Percentiles rank a stretch among this genome's conserved stretches.
Evolutionary conservation across 192 early-diverging fungal genomes (phyloP).

Genomic region (Entomortierella beljakovae): DNA sequence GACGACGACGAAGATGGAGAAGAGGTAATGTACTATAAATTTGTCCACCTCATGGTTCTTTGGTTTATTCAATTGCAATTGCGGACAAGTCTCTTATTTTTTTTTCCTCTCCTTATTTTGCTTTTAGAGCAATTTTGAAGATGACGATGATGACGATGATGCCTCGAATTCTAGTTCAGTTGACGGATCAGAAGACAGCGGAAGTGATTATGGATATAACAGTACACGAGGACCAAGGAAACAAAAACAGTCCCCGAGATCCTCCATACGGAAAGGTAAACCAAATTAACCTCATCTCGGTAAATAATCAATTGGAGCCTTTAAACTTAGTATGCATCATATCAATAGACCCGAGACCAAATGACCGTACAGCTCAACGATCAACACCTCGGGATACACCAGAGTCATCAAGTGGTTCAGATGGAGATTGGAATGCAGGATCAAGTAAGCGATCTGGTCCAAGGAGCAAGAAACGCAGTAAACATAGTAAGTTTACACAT

Average conservation of each 20-base stretch:
- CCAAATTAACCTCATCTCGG: neutral
- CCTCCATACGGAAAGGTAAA: constrained; percentile 51
- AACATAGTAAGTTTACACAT: constrained; percentile 24
- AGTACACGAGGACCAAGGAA: constrained; percentile 47
- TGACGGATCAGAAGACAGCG: constrained; percentile 47
- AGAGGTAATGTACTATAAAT: constrained; percentile 5
- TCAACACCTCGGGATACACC: constrained; percentile 38
- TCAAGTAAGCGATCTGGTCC: constrained; percentile 28
- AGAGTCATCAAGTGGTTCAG: constrained; percentile 42
- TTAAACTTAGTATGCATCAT: neutral
- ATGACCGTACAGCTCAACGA: constrained; percentile 23
- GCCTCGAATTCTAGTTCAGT: constrained; percentile 34
- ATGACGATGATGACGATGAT: constrained; percentile 47
- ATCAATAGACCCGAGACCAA: constrained; percentile 20
- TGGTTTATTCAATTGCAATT: neutral
- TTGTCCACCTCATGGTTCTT: neutral
- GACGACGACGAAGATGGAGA: constrained; percentile 45
- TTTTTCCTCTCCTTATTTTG: neutral
- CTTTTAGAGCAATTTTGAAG: constrained; percentile 52
- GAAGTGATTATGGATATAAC: constrained; percentile 59
- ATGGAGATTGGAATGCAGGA: constrained; percentile 39
- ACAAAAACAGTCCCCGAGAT: constrained; percentile 54
- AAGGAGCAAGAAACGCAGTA: constrained; percentile 24
- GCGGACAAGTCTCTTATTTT: neutral
- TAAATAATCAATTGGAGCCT: neutral